Base-by-base conservation (phyloP, 306 rosid genomes). In the Vigna unguiculata region DNA sequence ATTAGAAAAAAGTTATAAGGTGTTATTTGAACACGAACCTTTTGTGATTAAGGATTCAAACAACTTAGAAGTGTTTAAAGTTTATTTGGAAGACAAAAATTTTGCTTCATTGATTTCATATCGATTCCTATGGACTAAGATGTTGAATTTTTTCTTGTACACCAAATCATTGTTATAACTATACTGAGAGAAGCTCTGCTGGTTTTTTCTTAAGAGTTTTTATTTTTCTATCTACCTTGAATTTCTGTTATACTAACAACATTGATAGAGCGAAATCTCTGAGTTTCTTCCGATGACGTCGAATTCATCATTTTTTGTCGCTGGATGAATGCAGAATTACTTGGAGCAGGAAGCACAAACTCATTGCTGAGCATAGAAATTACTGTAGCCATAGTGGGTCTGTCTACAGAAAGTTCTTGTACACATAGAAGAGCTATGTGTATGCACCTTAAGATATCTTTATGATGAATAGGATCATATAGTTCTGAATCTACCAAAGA, bases 391-490 rank as follows among this genome's bases (percentile, higher is more conserved):
- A 80, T 80, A 17, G 52, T 72, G 4, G 83, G 83, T 15, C 69
- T 64, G 15, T 64, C 79, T 34, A 28, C 9, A 7, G 75, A 34
- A 64, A 30, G 48, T 53, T 80, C 79, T 20, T 80, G 83, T 6
- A 80, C 79, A 72, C 79, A 72, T 1, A 72, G 20, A 54, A 80
- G 78, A 4, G 69, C 79, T 34, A 79, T 79, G 17, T 79, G 83
- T 71, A 71, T 79, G 73, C 58, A 49, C 72, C 78, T 41, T 1
- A 13, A n/a, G 24, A 77, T 67, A 19, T 28, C 10, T 9, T 43
- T 8, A 24, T 77, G 22, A 25, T 49, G 54, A 16, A 16, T 24
- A 25, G 38, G 48, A 62, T 71, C 57, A 17, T 53, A 49, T 13
- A 79, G 46, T 36, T 21, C 61, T 67, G 55, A 25, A 54, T 73